phyloP scores from a whole-genome alignment of 2,329 filamentous ascomycete species.

The Amesomyces nigricolor region DNA sequence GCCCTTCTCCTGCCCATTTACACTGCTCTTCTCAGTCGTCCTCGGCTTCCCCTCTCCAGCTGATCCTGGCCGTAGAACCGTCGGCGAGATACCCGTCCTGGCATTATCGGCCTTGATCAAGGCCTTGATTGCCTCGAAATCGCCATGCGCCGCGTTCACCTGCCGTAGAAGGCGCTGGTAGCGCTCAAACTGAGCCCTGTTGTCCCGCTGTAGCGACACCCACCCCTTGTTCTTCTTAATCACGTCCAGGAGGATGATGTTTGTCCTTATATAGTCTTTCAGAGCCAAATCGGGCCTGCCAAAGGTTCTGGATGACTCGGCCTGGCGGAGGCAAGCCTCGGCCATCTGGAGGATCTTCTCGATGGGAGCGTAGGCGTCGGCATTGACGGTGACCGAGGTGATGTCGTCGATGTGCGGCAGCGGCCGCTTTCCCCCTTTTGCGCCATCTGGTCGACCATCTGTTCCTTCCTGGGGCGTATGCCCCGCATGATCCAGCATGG shows the following conservation, averaged over 20 bases:
- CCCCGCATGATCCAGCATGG: conserved; percentile 25
- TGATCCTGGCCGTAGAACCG: conserved; percentile 1
- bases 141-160: conserved; percentile 42
- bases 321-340: conserved; percentile 51
- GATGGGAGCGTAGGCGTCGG: conserved; percentile 45
- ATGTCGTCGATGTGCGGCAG: conserved; percentile 52
- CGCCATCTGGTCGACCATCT: conserved; percentile 12
- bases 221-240: conserved; percentile 75
- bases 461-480: conserved; percentile 8
- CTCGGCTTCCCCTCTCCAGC: not conserved
- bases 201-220: conserved; percentile 54
- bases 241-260: conserved; percentile 68
- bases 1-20: not conserved
- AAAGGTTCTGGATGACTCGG: conserved; percentile 58
- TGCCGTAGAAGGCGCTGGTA: conserved; percentile 48
- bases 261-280: conserved; percentile 77
- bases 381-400: conserved; percentile 40
- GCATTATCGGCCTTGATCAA: conserved; percentile 59
- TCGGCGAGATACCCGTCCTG: conserved; percentile 52
- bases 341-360: conserved; percentile 49
- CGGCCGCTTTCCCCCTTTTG: conserved; percentile 30
- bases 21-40: not conserved
- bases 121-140: conserved; percentile 54
- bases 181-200: conserved; percentile 41
- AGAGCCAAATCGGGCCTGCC: conserved; percentile 68